These are phyloP conservation scores for Beauveria australis DNA, from an alignment of 2,329 filamentous ascomycete species.

Conservation along the genomic window DNA sequence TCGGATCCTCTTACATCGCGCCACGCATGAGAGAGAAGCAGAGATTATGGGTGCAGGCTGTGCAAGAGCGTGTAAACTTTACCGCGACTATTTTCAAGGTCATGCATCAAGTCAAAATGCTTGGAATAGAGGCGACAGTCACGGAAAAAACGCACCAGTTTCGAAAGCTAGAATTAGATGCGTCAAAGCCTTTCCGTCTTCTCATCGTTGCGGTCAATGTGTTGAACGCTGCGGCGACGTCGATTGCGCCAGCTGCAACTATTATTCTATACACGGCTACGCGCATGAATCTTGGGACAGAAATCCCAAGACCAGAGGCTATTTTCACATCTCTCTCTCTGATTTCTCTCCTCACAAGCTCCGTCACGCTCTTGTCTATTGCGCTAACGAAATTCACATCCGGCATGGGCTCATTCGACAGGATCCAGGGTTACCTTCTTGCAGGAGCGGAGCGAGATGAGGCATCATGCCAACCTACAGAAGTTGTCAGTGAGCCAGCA, in stretches of 20 bases:
- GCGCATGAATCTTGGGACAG: not conserved
- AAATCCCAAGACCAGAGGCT: not conserved
- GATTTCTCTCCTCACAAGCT: not conserved
- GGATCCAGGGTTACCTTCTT: not conserved
- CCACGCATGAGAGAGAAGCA: constrained; percentile 4
- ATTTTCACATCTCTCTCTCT: constrained; percentile 4
- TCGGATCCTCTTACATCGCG: not conserved
- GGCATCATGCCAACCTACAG: not conserved
- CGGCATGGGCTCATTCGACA: not conserved
- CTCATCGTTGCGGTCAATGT: constrained; percentile 4
- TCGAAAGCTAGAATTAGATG: constrained; percentile 1
- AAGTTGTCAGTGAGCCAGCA: not conserved
- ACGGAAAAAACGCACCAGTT: not conserved
- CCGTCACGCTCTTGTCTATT: not conserved
- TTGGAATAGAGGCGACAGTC: constrained; percentile 2
- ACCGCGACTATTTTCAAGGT: constrained; percentile 1
- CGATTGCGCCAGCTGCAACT: not conserved
- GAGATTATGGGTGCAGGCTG: not conserved
- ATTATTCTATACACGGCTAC: not conserved
- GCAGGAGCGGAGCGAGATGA: not conserved
- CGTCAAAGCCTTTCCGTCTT: constrained; percentile 1
- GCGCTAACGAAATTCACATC: not conserved
- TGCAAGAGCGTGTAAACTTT: constrained; percentile 2
- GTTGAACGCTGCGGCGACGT: not conserved
- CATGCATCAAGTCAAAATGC: not conserved